Percentiles rank a stretch among this genome's conserved stretches.
phyloP scores from a whole-genome alignment of 169 alveolate genomes.

The Besnoitia besnoiti region DNA sequence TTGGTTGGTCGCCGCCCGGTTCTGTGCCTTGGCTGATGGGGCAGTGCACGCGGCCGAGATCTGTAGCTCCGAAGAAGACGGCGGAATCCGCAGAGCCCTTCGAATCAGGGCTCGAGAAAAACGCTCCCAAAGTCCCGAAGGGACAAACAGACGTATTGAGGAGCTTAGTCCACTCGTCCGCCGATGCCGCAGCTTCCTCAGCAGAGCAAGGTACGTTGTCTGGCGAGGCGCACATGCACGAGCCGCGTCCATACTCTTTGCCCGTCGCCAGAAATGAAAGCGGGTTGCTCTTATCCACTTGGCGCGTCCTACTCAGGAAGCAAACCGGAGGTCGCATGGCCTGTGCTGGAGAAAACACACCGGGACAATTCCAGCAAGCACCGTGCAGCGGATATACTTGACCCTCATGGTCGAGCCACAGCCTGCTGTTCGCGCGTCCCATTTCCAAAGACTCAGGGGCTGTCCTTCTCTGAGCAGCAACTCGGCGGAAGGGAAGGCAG shows the following conservation, averaged over 20 bases:
- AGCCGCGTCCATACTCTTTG: background rate
- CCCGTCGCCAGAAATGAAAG: background rate
- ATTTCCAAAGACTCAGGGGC: too few species aligned
- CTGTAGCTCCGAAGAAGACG: slow-evolving; percentile 34
- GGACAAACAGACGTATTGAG: background rate
- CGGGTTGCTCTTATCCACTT: background rate
- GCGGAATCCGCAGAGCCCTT: slow-evolving; percentile 20
- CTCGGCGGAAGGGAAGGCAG: too few species aligned
- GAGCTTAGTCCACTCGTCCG: background rate
- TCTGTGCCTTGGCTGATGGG: background rate
- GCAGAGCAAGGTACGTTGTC: slow-evolving; percentile 24
- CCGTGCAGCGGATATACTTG: too few species aligned
- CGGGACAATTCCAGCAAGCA: too few species aligned
- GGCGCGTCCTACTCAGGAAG: slow-evolving; percentile 22
- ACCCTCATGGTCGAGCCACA: too few species aligned
- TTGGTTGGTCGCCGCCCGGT: background rate
- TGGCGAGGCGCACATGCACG: slow-evolving; percentile 24
- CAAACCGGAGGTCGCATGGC: slow-evolving; percentile 16
- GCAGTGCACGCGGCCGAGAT: slow-evolving; percentile 26
- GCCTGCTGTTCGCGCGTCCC: too few species aligned
- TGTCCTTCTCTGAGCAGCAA: too few species aligned
- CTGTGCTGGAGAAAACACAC: background rate
- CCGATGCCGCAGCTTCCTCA: background rate
- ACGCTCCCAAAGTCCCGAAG: background rate
- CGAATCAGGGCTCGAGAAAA: background rate